Conservation (phyloP, 31 red algal species). For the Bonnemaisonia californica region DNA sequence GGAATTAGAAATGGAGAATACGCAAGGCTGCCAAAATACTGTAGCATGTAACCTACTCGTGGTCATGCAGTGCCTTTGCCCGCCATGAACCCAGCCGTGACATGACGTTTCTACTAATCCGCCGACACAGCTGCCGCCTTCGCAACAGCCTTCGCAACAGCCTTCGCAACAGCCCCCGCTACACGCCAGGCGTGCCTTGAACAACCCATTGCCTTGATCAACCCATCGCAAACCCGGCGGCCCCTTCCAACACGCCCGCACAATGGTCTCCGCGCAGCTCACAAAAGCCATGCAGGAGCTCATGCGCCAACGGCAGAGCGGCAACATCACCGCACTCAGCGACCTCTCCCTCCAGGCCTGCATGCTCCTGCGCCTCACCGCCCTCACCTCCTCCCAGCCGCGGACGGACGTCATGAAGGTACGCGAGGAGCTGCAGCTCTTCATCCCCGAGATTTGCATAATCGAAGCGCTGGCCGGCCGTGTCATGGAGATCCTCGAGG, state of each 20-base stretch:
- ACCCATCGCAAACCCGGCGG: not conserved
- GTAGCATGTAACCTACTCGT: no score
- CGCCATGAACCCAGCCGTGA: no score
- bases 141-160: no score
- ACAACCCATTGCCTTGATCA: not conserved
- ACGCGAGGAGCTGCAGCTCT: conserved; percentile 11
- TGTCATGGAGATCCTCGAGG: conserved; percentile 6
- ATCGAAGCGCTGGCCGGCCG: conserved; percentile 12
- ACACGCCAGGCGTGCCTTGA: not conserved
- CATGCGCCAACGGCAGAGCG: conserved; percentile 22
- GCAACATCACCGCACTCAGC: conserved; percentile 13
- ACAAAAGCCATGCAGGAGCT: conserved; percentile 12
- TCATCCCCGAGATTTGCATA: conserved; percentile 24
- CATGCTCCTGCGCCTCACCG: conserved; percentile 27
- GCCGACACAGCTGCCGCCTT: no score
- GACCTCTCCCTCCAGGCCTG: conserved; percentile 3
- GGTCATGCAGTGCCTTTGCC: no score
- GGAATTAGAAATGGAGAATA: no score
- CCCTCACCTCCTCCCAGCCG: conserved; percentile 13
- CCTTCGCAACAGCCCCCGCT: no score
- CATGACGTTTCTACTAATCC: no score
- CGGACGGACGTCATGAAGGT: conserved; percentile 1
- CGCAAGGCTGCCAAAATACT: no score
- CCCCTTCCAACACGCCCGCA: no score
- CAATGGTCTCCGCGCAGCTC: not conserved